A percentile compares a stretch with the other conserved stretches of the same genome.
phyloP scores from a whole-genome alignment of 2,329 filamentous ascomycete genomes.

The Neonectria ditissima region DNA sequence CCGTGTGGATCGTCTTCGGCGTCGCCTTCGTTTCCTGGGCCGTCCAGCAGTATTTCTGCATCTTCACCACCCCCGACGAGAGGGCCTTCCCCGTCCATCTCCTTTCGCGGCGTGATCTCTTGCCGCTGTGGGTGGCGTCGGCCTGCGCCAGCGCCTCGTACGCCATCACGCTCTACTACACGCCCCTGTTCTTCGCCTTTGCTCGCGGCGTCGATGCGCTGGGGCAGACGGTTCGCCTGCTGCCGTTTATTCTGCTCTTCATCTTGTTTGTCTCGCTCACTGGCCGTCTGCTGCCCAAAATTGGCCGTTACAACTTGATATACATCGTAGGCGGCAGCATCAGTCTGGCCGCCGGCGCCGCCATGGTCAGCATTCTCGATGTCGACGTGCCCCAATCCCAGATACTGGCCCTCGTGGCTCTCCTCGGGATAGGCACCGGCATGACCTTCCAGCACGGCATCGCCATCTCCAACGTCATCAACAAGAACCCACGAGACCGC shows the following conservation, averaged over 20 bases:
- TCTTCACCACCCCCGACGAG: constrained; percentile 57
- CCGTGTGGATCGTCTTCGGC: constrained; percentile 60
- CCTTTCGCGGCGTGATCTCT: constrained; percentile 48
- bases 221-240: constrained; percentile 54
- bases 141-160: constrained; percentile 51
- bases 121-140: constrained; percentile 58
- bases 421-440: constrained; percentile 49
- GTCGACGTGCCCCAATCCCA: constrained; percentile 39
- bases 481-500: constrained; percentile 41
- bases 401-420: constrained; percentile 48
- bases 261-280: constrained; percentile 51
- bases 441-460: constrained; percentile 48
- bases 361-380: constrained; percentile 43
- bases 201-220: constrained; percentile 55
- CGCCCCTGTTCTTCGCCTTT: constrained; percentile 68
- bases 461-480: constrained; percentile 46
- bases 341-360: constrained; percentile 42
- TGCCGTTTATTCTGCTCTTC: constrained; percentile 57
- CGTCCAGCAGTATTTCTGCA: constrained; percentile 58
- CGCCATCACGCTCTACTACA: constrained; percentile 62
- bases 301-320: constrained; percentile 53
- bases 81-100: constrained; percentile 35
- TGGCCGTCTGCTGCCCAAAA: constrained; percentile 52
- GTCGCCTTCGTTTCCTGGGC: constrained; percentile 57
- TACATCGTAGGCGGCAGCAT: constrained; percentile 46